Percentiles rank a stretch among this genome's conserved stretches.
Evolutionary conservation across 164 flowering plant genomes (phyloP).

Genomic region (Stephania cephalantha): DNA sequence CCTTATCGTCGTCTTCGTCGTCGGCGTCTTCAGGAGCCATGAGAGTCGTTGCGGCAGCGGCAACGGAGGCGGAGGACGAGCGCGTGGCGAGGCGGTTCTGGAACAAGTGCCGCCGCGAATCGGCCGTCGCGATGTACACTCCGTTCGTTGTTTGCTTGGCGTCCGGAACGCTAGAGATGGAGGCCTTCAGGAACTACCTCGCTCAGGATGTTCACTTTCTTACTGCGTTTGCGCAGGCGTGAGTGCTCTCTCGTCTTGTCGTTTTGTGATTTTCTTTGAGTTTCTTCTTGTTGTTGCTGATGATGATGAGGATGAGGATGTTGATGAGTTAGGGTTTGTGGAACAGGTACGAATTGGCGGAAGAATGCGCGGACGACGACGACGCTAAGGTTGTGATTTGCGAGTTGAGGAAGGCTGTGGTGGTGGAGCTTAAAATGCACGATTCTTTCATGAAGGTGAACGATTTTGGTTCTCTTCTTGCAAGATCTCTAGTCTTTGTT

Average conservation of each 20-base stretch:
- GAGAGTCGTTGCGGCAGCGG: constrained; percentile 12
- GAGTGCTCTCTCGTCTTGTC: constrained; percentile 19
- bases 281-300: not conserved
- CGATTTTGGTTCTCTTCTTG: not conserved
- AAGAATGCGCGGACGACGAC: constrained; percentile 90
- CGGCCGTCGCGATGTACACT: constrained; percentile 49
- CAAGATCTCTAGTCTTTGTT: not conserved
- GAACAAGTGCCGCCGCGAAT: constrained; percentile 58
- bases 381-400: constrained; percentile 63
- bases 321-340: constrained; percentile 1
- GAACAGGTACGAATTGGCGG: constrained; percentile 69
- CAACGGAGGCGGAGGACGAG: constrained; percentile 27
- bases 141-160: constrained; percentile 71
- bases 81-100: constrained; percentile 54
- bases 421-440: constrained; percentile 67
- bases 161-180: constrained; percentile 54
- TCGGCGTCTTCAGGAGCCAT: not conserved
- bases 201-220: constrained; percentile 78
- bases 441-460: constrained; percentile 57
- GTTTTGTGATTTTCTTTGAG: not conserved
- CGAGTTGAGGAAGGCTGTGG: constrained; percentile 54
- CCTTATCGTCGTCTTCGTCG: not conserved
- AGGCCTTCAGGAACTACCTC: constrained; percentile 60
- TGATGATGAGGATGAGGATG: no score
- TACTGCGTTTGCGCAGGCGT: constrained; percentile 78